Percentiles rank a stretch among this genome's conserved stretches.
Evolutionary conservation across 2,329 filamentous ascomycete species (phyloP).

Genomic region (Claviceps capensis): DNA sequence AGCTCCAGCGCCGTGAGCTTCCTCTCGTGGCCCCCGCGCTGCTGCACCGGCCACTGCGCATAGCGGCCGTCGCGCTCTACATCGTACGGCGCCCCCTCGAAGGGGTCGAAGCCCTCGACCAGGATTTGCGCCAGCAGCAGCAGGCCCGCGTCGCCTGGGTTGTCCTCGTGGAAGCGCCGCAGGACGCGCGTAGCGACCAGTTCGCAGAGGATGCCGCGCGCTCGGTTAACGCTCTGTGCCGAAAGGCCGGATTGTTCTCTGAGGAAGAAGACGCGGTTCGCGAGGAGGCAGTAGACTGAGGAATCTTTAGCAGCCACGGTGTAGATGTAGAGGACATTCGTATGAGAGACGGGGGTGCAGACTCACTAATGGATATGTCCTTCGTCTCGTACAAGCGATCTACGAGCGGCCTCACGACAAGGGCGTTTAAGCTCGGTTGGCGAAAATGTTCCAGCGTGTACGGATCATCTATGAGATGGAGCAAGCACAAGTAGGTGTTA

Average conservation of each 20-base stretch:
- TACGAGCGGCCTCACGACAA: constrained; percentile 54
- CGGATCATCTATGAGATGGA: constrained; percentile 21
- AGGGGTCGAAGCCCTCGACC: constrained; percentile 58
- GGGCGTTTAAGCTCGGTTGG: constrained; percentile 52
- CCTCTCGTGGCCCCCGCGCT: constrained; percentile 27
- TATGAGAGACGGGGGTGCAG: background rate
- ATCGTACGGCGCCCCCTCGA: constrained; percentile 51
- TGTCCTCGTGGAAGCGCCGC: constrained; percentile 54
- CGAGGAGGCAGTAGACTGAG: constrained; percentile 55
- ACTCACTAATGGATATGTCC: constrained; percentile 46
- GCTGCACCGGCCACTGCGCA: constrained; percentile 25
- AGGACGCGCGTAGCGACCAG: constrained; percentile 53
- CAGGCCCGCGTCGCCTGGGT: constrained; percentile 47
- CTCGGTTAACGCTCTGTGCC: constrained; percentile 56
- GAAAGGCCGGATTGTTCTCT: constrained; percentile 51
- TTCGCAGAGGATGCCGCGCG: constrained; percentile 55
- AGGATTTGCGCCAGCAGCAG: constrained; percentile 54
- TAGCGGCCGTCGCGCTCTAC: constrained; percentile 35
- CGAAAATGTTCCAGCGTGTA: constrained; percentile 47
- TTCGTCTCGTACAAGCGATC: constrained; percentile 51
- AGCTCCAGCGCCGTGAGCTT: constrained; percentile 58
- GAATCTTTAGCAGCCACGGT: too few relatives aligned
- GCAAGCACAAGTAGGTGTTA: too few relatives aligned
- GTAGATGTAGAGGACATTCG: too few relatives aligned
- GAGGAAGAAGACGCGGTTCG: constrained; percentile 57